phyloP scores from a whole-genome alignment of 768 basidiomycete species.

The Xanthoconium purpureum region DNA sequence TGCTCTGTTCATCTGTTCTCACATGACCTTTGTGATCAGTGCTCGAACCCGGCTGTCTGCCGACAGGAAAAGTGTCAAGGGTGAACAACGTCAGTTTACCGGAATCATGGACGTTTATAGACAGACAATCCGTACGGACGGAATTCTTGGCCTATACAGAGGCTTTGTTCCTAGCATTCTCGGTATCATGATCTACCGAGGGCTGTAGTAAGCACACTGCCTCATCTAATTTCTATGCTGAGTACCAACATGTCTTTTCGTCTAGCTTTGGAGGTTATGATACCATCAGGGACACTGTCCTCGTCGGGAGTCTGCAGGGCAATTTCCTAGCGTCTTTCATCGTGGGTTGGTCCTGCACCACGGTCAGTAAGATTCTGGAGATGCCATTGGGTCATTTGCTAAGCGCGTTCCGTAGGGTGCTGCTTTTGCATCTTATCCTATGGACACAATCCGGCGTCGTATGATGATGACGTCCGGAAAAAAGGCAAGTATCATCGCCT shows the following conservation, averaged over 20 bases:
- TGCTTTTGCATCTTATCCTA: slow-evolving; percentile 39
- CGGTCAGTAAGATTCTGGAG: slow-evolving; percentile 22
- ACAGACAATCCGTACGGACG: slow-evolving; percentile 40
- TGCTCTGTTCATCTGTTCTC: background rate
- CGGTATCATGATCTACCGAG: slow-evolving; percentile 43
- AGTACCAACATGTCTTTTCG: background rate
- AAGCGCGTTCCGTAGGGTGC: slow-evolving; percentile 28
- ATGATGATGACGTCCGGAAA: slow-evolving; percentile 50
- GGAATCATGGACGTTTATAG: slow-evolving; percentile 44
- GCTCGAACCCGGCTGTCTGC: slow-evolving; percentile 42
- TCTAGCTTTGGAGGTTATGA: slow-evolving; percentile 44
- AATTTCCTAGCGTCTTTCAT: slow-evolving; percentile 41
- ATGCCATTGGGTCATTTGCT: background rate
- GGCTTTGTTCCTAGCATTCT: slow-evolving; percentile 42
- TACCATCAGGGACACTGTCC: slow-evolving; percentile 36
- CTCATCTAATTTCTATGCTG: background rate
- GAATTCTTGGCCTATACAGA: slow-evolving; percentile 40
- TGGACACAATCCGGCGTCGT: slow-evolving; percentile 44
- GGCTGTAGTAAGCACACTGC: slow-evolving; percentile 36
- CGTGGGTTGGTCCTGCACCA: slow-evolving; percentile 43
- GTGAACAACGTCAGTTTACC: slow-evolving; percentile 40
- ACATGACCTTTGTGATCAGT: slow-evolving; percentile 14
- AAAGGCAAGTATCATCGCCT: slow-evolving; percentile 13
- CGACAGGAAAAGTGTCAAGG: slow-evolving; percentile 38
- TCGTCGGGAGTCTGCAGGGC: slow-evolving; percentile 37